These are phyloP conservation scores for Carallia pectinifolia DNA, from an alignment of 345 rosid genomes.

Conservation along the genomic window DNA sequence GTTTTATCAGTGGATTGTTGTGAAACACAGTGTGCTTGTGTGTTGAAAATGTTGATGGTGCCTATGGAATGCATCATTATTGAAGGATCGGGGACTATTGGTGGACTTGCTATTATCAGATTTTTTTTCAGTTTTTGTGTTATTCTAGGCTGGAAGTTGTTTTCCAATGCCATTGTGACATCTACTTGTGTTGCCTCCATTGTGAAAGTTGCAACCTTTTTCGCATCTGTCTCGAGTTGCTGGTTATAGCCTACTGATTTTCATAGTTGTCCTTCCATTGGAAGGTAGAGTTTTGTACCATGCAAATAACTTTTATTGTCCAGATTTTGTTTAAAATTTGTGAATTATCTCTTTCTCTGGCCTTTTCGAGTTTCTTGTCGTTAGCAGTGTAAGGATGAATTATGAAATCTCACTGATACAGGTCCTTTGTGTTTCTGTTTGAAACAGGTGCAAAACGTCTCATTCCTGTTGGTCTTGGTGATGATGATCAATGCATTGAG, in stretches of 20 bases:
- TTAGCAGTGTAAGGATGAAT: not conserved
- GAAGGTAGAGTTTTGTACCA: not conserved
- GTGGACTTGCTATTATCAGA: too few species aligned
- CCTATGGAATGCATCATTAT: too few species aligned
- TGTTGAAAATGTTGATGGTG: too few species aligned
- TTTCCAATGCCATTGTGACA: too few species aligned
- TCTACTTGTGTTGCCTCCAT: too few species aligned
- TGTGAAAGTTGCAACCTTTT: too few species aligned
- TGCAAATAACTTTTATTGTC: not conserved
- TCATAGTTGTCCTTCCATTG: not conserved
- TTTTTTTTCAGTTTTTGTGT: too few species aligned
- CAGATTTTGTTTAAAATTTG: conserved; percentile 4
- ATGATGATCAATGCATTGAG: conserved; percentile 93
- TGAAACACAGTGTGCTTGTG: too few species aligned
- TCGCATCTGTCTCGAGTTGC: too few species aligned
- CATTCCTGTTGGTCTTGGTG: conserved; percentile 79
- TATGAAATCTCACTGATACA: not conserved
- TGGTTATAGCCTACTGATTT: not conserved
- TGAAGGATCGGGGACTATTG: too few species aligned
- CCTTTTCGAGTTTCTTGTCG: not conserved
- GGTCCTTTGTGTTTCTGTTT: conserved; percentile 1
- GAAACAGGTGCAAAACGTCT: conserved; percentile 73
- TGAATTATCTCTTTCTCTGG: not conserved
- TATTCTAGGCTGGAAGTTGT: too few species aligned
- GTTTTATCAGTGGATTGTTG: too few species aligned